Base-by-base conservation (phyloP, 805 yeast genomes). In the Metschnikowia hibisci region DNA sequence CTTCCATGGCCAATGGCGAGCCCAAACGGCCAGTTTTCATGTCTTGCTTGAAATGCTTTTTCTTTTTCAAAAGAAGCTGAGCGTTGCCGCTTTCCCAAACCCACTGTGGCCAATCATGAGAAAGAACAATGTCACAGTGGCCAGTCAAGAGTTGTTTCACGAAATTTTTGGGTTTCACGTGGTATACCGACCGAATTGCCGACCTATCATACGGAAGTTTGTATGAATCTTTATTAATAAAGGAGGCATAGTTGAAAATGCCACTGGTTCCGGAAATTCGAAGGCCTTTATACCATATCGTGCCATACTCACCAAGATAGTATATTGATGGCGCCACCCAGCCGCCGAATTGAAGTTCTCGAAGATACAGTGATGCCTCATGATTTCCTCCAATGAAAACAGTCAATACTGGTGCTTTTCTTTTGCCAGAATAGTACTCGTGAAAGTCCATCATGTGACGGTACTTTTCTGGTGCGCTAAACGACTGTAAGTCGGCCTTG, bases 61-160 rank as follows among this genome's bases (percentile, higher is more conserved):
- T 93, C 10, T 54, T 50, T 22, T 57, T 55, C 18, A 91, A 54
- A 9, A 93, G 64, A 18, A 53, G 44, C 0, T 60, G 49, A n/a
- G 69, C 13, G 53, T 85, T 61, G 0, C 97, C 98, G 60, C 76
- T 64, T 4, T 77, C 63, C 33, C 75, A 84, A 8, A 90, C 81
- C 3, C 85, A 87, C 32, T 73, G 81, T 0, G 99, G 99, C 99
- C 99, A 93, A 66, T 93, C 99, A 62, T 93, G 99, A 26, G 87
- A 77, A 41, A 91, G 47, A 58, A 84, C 71, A 1, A 89, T 58
- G 52, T 87, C 85, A 5, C 79, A 36, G 13, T 33, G 14, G 10
- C 52, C 45, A 45, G 76, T 53, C 53, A 76, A 51, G 51, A 69
- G 63, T 52, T 87, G 63, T 48, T 84, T 84, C 29, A 80, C 49